Conservation (phyloP, 2,329 filamentous ascomycete species). For the Hysterium pulicare region DNA sequence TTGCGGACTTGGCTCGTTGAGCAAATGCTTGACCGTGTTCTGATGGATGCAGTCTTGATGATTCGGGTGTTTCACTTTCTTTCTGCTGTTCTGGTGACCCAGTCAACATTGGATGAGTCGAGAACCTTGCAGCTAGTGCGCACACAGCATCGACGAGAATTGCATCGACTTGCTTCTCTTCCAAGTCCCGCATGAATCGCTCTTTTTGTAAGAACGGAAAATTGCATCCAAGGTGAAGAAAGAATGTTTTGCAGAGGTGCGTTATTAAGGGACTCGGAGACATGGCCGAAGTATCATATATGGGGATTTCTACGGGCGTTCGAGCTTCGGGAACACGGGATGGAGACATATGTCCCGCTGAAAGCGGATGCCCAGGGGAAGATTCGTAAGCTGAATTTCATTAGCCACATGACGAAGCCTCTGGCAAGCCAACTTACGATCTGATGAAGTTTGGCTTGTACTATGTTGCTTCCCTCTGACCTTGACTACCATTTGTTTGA, state of each 20-base stretch:
- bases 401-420: conserved; percentile 2
- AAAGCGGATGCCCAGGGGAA: conserved; percentile 29
- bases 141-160: conserved; percentile 87
- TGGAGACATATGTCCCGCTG: conserved; percentile 21
- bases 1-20: conserved; percentile 75
- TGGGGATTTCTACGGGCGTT: conserved; percentile 51
- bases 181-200: conserved; percentile 70
- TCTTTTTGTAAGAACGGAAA: conserved; percentile 76
- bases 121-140: conserved; percentile 77
- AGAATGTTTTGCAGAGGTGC: conserved; percentile 76
- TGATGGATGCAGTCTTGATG: conserved; percentile 42
- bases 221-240: conserved; percentile 76
- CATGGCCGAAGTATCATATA: conserved; percentile 71
- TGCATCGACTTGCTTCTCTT: conserved; percentile 76
- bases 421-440: conserved; percentile 23
- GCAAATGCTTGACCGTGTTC: conserved; percentile 77
- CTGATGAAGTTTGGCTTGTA: conserved; percentile 56
- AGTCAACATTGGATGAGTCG: conserved; percentile 54
- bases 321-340: conserved; percentile 38
- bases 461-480: conserved; percentile 65
- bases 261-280: conserved; percentile 74
- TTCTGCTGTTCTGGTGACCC: conserved; percentile 50
- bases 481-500: conserved; percentile 87
- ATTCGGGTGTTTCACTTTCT: conserved; percentile 15
- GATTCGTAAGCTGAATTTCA: conserved; percentile 25